These are phyloP conservation scores for Eryngium alpinum DNA, from an alignment of 140 eudicot genomes.

Conservation along the genomic window DNA sequence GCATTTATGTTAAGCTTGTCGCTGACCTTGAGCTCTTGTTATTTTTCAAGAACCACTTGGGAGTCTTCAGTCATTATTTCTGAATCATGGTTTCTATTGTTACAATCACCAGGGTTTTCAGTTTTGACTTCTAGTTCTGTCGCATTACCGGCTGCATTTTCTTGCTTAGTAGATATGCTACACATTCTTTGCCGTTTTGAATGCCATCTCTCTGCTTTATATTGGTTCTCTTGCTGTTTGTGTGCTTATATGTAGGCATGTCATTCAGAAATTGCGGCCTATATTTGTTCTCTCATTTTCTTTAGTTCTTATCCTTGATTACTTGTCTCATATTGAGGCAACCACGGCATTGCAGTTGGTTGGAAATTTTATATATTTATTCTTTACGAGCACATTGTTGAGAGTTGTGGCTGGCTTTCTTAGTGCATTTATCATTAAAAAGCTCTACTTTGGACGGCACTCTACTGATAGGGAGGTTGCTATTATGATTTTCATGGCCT, in stretches of 20 bases:
- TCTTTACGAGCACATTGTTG: background rate
- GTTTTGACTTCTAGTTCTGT: conserved; percentile 20
- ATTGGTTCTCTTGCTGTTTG: conserved; percentile 64
- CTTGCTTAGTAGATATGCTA: too few relatives aligned
- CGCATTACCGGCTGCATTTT: conserved; percentile 22
- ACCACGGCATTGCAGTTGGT: background rate
- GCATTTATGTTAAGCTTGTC: background rate
- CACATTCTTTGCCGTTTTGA: conserved; percentile 47
- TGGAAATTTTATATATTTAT: background rate
- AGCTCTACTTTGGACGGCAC: too few relatives aligned
- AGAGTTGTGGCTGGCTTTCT: background rate
- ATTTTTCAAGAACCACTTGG: conserved; percentile 5
- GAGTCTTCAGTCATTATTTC: conserved; percentile 14
- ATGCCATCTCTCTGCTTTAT: conserved; percentile 43
- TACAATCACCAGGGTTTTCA: background rate
- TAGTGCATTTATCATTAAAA: too few relatives aligned
- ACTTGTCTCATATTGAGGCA: conserved; percentile 26
- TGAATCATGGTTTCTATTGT: conserved; percentile 2
- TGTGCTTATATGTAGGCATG: conserved; percentile 45
- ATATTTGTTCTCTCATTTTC: conserved; percentile 50
- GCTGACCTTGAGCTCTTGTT: background rate
- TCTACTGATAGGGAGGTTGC: too few relatives aligned
- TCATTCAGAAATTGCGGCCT: conserved; percentile 58
- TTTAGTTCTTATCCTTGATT: conserved; percentile 42
- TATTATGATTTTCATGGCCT: too few relatives aligned